Evolutionary conservation across 495 filamentous ascomycete species (phyloP), one percentile per base, ranked within the genome.

Genomic region (Hyphodiscus hymeniophilus): DNA sequence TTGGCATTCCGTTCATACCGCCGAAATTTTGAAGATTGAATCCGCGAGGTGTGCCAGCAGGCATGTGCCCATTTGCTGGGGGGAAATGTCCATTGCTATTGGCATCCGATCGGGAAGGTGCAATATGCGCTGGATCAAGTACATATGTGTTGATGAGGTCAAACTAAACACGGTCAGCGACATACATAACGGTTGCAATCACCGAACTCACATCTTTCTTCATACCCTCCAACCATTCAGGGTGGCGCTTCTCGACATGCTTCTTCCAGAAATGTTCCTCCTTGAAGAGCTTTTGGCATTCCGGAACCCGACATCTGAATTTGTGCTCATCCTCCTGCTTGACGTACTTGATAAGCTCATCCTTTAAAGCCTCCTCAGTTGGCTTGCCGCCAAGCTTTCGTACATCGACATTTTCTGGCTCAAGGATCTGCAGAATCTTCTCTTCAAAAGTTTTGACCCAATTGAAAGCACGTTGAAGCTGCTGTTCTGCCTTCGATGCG

Each of bases 371-470:
- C 55, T 95, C 88, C 4, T 94, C 86, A 3, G 87, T 68, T 3
- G 87, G 78, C 65, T 85, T 91, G 7, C 92, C 92, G 35, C 94
- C 92, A 20, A 99, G 76, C 65, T 95, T 96, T 38, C 70, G 68
- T 41, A 96, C 68, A 57, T 95, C 88, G 31, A 85, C 87, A 46
- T 79, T 79, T 22, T 95, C 85, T 5, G 91, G 91, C 59, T 97
- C 89, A 16, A 99, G 71, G 33, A 94, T 84, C 61, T 92, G 88
- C 61, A 87, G 70, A 44, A 96, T 73, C 70, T 97, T 99, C 54
- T 99, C 92, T 60, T 99, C 92, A 58, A 94, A 99, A 0, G 90
- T 95, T 66, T 83, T 91, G n/a, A 96, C 94, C 94, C 94, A 97
- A 56, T 99, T 99, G 69, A 89, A 95, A 1, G 92, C 94, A 35